A percentile compares a stretch with the other conserved stretches of the same genome.
Conservation (phyloP, 768 basidiomycete genomes). For the Mycena rebaudengoi region DNA sequence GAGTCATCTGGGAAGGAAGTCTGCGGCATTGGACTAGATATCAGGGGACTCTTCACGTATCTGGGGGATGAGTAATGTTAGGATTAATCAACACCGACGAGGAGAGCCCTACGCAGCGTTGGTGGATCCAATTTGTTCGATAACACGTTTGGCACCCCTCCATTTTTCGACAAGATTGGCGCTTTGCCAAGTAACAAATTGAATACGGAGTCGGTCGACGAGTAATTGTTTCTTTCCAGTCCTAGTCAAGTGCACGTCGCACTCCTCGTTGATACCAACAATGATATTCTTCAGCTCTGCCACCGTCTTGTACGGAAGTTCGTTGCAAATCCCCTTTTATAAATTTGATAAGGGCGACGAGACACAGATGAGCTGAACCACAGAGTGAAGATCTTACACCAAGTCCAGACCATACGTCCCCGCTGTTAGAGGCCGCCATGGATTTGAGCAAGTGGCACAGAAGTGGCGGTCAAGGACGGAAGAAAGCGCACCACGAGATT, state of each 20-base stretch:
- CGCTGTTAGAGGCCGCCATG: too few relatives aligned
- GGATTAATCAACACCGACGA: background rate
- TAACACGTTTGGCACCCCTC: background rate
- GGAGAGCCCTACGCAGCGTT: too few relatives aligned
- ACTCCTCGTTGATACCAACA: slow-evolving; percentile 1
- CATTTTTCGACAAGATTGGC: background rate
- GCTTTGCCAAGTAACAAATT: slow-evolving; percentile 13
- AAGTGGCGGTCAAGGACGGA: too few relatives aligned
- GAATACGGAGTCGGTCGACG: slow-evolving; percentile 13
- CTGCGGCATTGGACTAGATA: too few relatives aligned
- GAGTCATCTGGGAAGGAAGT: too few relatives aligned
- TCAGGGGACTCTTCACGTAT: too few relatives aligned
- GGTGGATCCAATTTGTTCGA: background rate
- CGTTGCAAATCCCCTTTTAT: slow-evolving; percentile 16
- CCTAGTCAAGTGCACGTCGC: slow-evolving; percentile 1
- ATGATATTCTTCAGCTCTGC: slow-evolving; percentile 20
- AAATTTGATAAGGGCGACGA: too few relatives aligned
- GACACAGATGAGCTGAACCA: too few relatives aligned
- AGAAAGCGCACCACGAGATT: too few relatives aligned
- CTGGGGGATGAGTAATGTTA: background rate
- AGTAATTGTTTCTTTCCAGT: slow-evolving; percentile 17
- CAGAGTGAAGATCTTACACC: too few relatives aligned
- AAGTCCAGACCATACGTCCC: too few relatives aligned
- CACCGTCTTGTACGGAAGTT: slow-evolving; percentile 8
- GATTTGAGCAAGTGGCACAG: too few relatives aligned